phyloP scores from a whole-genome alignment of 768 basidiomycete species.

The Boletus tomentosulus region DNA sequence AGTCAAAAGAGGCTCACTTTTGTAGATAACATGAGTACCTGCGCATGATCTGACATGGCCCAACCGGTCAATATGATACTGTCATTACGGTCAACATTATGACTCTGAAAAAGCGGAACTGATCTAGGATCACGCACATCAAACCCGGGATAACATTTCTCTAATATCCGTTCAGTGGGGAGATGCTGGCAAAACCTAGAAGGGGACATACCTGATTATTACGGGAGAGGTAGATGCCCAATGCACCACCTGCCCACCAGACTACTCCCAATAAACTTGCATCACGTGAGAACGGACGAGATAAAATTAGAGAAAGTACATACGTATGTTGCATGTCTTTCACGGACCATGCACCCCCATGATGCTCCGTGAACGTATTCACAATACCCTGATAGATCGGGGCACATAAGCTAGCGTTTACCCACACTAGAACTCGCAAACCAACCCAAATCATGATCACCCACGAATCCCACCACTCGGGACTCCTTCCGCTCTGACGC shows the following conservation, averaged over 20 bases:
- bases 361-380: constrained; percentile 93
- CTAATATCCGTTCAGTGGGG: constrained; percentile 28
- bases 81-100: not conserved
- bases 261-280: constrained; percentile 49
- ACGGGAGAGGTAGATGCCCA: constrained; percentile 79
- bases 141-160: constrained; percentile 77
- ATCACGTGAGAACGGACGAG: constrained; percentile 1
- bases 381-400: constrained; percentile 39
- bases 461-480: constrained; percentile 87
- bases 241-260: constrained; percentile 88
- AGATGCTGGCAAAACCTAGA: not conserved
- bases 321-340: constrained; percentile 96
- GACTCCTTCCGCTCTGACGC: constrained; percentile 62
- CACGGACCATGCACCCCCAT: constrained; percentile 73
- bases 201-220: constrained; percentile 59
- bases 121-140: constrained; percentile 49
- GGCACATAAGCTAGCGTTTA: not conserved
- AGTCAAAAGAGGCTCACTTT: constrained; percentile 41
- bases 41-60: constrained; percentile 89
- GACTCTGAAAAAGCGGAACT: not conserved
- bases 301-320: constrained; percentile 25
- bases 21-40: constrained; percentile 80
- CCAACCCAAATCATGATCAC: constrained; percentile 52
- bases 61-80: constrained; percentile 90
- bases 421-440: not conserved